A percentile compares a stretch with the other conserved stretches of the same genome.
phyloP scores from a whole-genome alignment of 2,329 filamentous ascomycete genomes.

The Alternaria metachromatica region DNA sequence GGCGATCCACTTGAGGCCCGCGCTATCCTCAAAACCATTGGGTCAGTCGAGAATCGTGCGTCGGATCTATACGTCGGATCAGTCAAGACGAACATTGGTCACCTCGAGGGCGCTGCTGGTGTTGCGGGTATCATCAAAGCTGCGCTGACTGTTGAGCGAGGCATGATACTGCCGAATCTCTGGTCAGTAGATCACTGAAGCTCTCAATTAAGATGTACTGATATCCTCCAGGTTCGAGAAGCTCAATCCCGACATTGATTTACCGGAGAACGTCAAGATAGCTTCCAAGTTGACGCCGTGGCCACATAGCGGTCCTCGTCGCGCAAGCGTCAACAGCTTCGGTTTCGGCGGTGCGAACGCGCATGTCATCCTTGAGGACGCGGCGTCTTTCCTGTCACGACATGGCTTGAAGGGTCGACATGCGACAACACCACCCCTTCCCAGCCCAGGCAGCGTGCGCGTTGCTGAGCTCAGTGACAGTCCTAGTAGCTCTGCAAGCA shows the following conservation, averaged over 20 bases:
- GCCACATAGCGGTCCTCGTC: constrained; percentile 32
- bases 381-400: constrained; percentile 4
- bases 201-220: constrained; percentile 2
- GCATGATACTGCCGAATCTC: constrained; percentile 46
- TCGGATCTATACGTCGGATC: constrained; percentile 34
- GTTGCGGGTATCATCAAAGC: constrained; percentile 44
- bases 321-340: constrained; percentile 57
- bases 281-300: constrained; percentile 14
- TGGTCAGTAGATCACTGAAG: constrained; percentile 24
- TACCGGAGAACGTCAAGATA: constrained; percentile 9
- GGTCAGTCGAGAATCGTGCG: constrained; percentile 23
- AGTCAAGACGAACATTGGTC: constrained; percentile 44
- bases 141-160: constrained; percentile 51
- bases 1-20: constrained; percentile 40
- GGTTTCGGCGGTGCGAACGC: constrained; percentile 53
- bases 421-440: constrained; percentile 22
- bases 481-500: constrained; percentile 4
- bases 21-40: constrained; percentile 32
- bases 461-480: neutral
- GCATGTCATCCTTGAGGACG: constrained; percentile 29
- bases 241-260: constrained; percentile 4
- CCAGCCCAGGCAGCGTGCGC: constrained; percentile 10
- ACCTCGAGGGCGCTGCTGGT: constrained; percentile 39
- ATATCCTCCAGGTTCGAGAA: constrained; percentile 3
- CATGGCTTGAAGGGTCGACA: constrained; percentile 6